phyloP scores from a whole-genome alignment of 2,329 filamentous ascomycete species.

The Drechslerella dactyloides region DNA sequence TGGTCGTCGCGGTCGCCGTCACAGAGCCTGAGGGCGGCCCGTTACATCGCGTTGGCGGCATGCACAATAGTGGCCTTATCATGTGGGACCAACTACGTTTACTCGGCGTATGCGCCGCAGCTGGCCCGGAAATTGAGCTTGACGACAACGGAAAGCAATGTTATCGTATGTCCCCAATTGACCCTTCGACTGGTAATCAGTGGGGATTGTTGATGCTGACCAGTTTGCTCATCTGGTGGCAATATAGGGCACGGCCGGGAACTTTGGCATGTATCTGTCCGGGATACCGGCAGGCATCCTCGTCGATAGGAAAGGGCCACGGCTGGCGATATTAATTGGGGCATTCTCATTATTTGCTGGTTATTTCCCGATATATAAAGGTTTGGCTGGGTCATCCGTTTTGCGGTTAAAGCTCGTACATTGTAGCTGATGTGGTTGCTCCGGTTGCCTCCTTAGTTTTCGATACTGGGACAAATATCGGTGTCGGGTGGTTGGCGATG shows the following conservation, averaged over 20 bases:
- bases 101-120: conserved; percentile 96
- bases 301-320: conserved; percentile 80
- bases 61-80: conserved; percentile 81
- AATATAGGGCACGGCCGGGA: conserved; percentile 68
- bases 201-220: conserved; percentile 42
- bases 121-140: conserved; percentile 86
- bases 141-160: conserved; percentile 88
- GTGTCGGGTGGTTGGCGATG: conserved; percentile 67
- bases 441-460: conserved; percentile 14
- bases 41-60: conserved; percentile 51
- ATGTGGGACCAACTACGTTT: conserved; percentile 93
- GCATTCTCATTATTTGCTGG: conserved; percentile 74
- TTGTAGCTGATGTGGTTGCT: conserved; percentile 49
- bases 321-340: conserved; percentile 77
- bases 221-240: conserved; percentile 52
- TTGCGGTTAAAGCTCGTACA: conserved; percentile 66
- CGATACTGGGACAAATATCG: conserved; percentile 35
- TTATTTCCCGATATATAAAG: conserved; percentile 83
- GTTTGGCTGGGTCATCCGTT: conserved; percentile 66
- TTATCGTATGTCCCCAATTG: conserved; percentile 69
- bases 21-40: conserved; percentile 39
- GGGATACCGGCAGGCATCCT: conserved; percentile 89
- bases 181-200: conserved; percentile 10
- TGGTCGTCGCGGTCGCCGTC: conserved; percentile 48
- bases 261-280: conserved; percentile 89